Evolutionary conservation across 495 filamentous ascomycete genomes (phyloP).

Genomic region (Pyronema omphalodes): DNA sequence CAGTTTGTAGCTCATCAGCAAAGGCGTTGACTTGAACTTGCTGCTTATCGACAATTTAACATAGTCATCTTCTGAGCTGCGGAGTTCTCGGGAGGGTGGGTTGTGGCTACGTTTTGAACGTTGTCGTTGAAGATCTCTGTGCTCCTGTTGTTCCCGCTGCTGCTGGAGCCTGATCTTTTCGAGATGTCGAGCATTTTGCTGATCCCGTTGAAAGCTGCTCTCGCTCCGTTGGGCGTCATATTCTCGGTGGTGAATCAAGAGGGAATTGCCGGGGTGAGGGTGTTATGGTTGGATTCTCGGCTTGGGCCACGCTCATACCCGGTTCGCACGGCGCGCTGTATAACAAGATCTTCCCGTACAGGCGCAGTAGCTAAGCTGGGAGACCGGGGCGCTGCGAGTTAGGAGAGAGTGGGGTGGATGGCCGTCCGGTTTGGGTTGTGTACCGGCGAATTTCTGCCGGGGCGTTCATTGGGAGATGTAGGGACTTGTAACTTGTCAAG

Average conservation of each 20-base stretch:
- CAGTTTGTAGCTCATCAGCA: conserved; percentile 69
- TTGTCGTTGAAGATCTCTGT: conserved; percentile 10
- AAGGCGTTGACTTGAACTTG: conserved; percentile 93
- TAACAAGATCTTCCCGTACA: conserved; percentile 35
- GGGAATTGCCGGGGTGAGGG: conserved; percentile 31
- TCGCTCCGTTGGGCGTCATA: not conserved
- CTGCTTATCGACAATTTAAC: conserved; percentile 88
- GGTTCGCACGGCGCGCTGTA: conserved; percentile 23
- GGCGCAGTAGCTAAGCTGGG: conserved; percentile 39
- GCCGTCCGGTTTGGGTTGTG: conserved; percentile 6
- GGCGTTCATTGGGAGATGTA: not conserved
- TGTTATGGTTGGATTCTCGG: conserved; percentile 11
- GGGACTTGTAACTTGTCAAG: not conserved
- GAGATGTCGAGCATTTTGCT: too few species aligned
- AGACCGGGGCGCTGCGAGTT: conserved; percentile 19
- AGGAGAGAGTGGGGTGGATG: conserved; percentile 3
- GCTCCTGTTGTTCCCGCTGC: not conserved
- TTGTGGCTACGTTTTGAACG: not conserved
- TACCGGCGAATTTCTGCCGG: conserved; percentile 13
- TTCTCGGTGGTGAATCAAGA: conserved; percentile 30
- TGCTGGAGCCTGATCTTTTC: too few species aligned
- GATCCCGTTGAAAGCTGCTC: not conserved
- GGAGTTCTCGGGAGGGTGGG: conserved; percentile 1
- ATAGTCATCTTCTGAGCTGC: conserved; percentile 46
- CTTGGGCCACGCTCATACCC: conserved; percentile 29